Conservation (phyloP, 495 filamentous ascomycete genomes). For the Tuber aestivum region DNA sequence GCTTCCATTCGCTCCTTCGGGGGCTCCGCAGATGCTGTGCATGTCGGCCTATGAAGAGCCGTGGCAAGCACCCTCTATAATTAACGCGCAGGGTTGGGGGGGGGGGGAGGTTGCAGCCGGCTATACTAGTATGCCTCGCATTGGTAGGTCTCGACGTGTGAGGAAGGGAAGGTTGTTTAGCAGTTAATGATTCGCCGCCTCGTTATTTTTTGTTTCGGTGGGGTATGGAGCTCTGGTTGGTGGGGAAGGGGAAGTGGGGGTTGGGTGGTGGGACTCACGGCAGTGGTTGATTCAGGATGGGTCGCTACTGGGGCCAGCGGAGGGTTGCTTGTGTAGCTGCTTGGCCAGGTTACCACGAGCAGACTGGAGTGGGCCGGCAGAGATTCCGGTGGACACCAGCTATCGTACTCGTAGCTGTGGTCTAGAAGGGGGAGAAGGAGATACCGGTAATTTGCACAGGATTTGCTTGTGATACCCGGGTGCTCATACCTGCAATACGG, state of each 20-base stretch:
- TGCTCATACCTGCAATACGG: background rate
- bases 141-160: background rate
- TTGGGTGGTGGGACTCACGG: background rate
- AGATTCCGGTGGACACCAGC: background rate
- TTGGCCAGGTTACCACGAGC: background rate
- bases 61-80: background rate
- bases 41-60: background rate
- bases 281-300: background rate
- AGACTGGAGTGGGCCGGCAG: background rate
- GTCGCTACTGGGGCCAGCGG: background rate
- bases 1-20: background rate
- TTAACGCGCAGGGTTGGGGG: background rate
- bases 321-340: background rate
- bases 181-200: conserved; percentile 1
- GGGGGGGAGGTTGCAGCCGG: background rate
- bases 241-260: background rate
- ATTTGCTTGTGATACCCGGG: background rate
- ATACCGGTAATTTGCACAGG: background rate
- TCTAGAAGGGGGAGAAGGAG: background rate
- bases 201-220: conserved; percentile 3
- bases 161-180: background rate
- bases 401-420: no score
- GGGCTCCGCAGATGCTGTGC: background rate
- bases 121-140: background rate
- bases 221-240: background rate